phyloP scores from a whole-genome alignment of 805 yeast genomes.

The Kuraishia floccosa region DNA sequence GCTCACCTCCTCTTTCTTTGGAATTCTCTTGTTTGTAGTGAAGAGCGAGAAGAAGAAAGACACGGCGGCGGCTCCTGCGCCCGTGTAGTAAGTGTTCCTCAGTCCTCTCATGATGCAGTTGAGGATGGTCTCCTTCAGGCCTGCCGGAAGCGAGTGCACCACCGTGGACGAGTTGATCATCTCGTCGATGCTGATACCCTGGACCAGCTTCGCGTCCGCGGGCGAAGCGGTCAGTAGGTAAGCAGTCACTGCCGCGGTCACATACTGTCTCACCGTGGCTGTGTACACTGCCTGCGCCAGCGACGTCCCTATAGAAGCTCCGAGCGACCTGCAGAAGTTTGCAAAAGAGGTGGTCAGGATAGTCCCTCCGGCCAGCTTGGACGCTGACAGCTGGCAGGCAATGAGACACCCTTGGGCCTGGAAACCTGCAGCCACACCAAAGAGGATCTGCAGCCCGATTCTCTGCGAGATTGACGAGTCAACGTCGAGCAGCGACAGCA shows the following conservation, averaged over 20 bases:
- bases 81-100: conserved; percentile 26
- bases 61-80: conserved; percentile 23
- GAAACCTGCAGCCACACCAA: conserved; percentile 39
- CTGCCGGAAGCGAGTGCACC: conserved; percentile 3
- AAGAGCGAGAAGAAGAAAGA: conserved; percentile 21
- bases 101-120: conserved; percentile 22
- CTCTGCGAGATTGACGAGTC: conserved; percentile 23
- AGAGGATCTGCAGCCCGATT: conserved; percentile 32
- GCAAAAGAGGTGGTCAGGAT: conserved; percentile 35
- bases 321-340: conserved; percentile 31
- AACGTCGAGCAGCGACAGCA: conserved; percentile 26
- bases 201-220: neutral
- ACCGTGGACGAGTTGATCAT: neutral
- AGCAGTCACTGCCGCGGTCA: conserved; percentile 2
- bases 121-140: conserved; percentile 7
- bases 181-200: neutral
- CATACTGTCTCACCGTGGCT: conserved; percentile 12
- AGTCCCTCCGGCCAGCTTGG: conserved; percentile 37
- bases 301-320: conserved; percentile 31
- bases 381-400: conserved; percentile 35
- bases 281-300: conserved; percentile 30
- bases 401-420: conserved; percentile 32
- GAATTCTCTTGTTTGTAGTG: conserved; percentile 29
- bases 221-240: neutral
- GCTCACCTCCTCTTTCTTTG: conserved; percentile 11